These are phyloP conservation scores for Trichoderma oligosporum DNA, from an alignment of 2,329 filamentous ascomycete genomes.

Conservation along the genomic window DNA sequence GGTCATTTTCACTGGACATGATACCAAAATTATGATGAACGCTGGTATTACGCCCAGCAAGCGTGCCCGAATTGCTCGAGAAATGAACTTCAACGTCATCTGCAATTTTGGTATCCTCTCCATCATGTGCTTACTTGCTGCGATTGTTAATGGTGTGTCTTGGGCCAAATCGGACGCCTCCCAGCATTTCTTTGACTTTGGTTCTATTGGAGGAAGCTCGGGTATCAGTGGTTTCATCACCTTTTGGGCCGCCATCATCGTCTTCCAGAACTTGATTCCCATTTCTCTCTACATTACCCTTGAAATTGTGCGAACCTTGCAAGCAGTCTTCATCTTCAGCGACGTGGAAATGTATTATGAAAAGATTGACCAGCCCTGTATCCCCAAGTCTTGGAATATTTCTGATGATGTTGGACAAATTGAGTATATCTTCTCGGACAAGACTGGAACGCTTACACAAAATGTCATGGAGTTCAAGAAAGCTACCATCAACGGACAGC, in stretches of 20 bases:
- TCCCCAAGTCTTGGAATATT: slow-evolving; percentile 98
- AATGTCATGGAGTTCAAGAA: slow-evolving; percentile 99
- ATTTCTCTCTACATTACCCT: slow-evolving; percentile 97
- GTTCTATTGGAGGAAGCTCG: slow-evolving; percentile 71
- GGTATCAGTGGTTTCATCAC: slow-evolving; percentile 87
- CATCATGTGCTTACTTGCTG: slow-evolving; percentile 81
- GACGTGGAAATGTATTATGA: slow-evolving; percentile 98
- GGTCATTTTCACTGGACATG: slow-evolving; percentile 89
- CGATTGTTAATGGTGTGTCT: slow-evolving; percentile 76
- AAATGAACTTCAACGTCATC: slow-evolving; percentile 95
- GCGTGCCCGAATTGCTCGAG: slow-evolving; percentile 82
- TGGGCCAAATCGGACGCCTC: slow-evolving; percentile 76
- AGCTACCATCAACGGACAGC: slow-evolving; percentile 89
- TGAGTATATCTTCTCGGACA: slow-evolving; percentile 98
- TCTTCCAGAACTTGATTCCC: slow-evolving; percentile 98
- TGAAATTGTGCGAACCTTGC: slow-evolving; percentile 88
- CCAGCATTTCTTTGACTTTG: slow-evolving; percentile 77
- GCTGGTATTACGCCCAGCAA: slow-evolving; percentile 93
- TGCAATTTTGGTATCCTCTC: slow-evolving; percentile 93
- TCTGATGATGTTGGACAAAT: slow-evolving; percentile 97
- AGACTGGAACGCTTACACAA: slow-evolving; percentile 92
- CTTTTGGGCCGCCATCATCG: slow-evolving; percentile 90
- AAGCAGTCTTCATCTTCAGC: slow-evolving; percentile 96
- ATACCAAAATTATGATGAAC: slow-evolving; percentile 99
- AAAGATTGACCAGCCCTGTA: slow-evolving; percentile 86